A percentile compares a stretch with the other conserved stretches of the same genome.
These are phyloP conservation scores for Erodium chrysanthum DNA, from an alignment of 441 rosid genomes.

Conservation along the genomic window DNA sequence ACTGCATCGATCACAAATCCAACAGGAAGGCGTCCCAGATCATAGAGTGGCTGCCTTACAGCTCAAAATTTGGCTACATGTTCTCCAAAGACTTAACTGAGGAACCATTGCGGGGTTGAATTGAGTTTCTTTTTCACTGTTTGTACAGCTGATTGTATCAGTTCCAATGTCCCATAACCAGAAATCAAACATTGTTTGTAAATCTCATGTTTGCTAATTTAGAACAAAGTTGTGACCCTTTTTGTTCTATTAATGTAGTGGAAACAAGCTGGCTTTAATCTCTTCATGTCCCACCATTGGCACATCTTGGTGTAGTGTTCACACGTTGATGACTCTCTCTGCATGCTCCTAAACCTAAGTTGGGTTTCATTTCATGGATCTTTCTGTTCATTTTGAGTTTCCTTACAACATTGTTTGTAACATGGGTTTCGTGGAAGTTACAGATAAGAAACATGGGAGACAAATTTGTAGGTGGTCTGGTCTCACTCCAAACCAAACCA, in stretches of 20 bases:
- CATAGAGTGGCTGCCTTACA: constrained; percentile 67
- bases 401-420: too few relatives aligned
- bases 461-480: background rate
- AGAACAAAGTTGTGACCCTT: background rate
- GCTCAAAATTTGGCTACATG: constrained; percentile 57
- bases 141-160: background rate
- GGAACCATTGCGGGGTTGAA: constrained; percentile 49
- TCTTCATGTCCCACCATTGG: too few relatives aligned
- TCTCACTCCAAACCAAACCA: background rate
- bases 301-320: too few relatives aligned
- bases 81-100: constrained; percentile 61
- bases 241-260: background rate
- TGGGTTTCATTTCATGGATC: too few relatives aligned
- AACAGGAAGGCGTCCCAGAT: constrained; percentile 49
- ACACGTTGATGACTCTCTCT: too few relatives aligned
- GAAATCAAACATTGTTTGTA: background rate
- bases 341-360: too few relatives aligned
- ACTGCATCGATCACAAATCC: constrained; percentile 37
- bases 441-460: background rate
- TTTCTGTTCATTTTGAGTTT: too few relatives aligned
- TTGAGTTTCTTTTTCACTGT: background rate
- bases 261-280: too few relatives aligned
- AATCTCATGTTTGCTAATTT: background rate
- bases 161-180: background rate
- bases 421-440: background rate